Evolutionary conservation across 176 grass and related monocot species (phyloP).

Genomic region (Bromus sterilis): DNA sequence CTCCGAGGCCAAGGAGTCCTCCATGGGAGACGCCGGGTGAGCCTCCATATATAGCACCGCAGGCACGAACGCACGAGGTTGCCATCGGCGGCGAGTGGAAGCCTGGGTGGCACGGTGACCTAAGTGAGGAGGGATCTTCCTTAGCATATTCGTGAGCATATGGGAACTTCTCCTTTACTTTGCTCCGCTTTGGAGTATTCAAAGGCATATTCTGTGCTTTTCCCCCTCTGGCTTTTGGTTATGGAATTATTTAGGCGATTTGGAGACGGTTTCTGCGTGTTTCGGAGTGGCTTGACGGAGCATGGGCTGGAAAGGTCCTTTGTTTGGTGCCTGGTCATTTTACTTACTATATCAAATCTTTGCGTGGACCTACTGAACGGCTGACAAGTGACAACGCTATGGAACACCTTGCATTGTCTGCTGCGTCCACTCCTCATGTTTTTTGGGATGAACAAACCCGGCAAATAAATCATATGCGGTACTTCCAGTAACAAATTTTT

Average conservation of each 20-base stretch:
- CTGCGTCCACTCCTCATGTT: background rate
- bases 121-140: slow-evolving; percentile 36
- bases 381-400: background rate
- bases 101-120: slow-evolving; percentile 29
- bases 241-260: background rate
- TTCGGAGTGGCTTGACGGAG: slow-evolving; percentile 26
- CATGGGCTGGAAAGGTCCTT: slow-evolving; percentile 33
- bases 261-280: background rate
- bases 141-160: slow-evolving; percentile 49
- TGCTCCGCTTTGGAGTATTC: slow-evolving; percentile 33
- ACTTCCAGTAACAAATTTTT: too few relatives aligned
- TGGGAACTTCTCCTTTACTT: slow-evolving; percentile 17
- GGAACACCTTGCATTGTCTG: background rate
- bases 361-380: background rate
- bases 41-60: slow-evolving; percentile 33
- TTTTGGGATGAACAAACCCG: background rate
- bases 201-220: slow-evolving; percentile 33
- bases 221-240: background rate
- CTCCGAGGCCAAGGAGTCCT: slow-evolving; percentile 11
- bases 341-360: background rate
- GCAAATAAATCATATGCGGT: background rate
- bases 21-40: slow-evolving; percentile 15
- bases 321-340: slow-evolving; percentile 1
- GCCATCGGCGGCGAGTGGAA: slow-evolving; percentile 26
- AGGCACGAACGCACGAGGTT: background rate